These are phyloP conservation scores for Nematocida homosporus DNA, from an alignment of 371 early-diverging fungal genomes.

Conservation along the genomic window DNA sequence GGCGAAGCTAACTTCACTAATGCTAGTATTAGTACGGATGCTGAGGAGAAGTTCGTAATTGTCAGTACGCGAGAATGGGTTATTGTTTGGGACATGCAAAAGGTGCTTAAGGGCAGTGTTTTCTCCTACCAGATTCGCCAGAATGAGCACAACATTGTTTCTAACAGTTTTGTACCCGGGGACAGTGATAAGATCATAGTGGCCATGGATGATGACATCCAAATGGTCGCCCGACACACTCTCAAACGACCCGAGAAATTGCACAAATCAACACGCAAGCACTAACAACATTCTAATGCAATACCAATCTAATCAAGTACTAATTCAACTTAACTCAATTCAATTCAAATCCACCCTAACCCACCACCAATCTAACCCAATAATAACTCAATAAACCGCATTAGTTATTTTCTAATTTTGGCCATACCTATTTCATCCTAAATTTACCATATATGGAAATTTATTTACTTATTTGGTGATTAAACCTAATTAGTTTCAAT, in stretches of 20 bases:
- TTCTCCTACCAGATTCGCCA: slow-evolving; percentile 78
- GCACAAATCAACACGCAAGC: not conserved
- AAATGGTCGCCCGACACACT: slow-evolving; percentile 44
- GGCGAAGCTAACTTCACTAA: slow-evolving; percentile 75
- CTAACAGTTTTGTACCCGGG: slow-evolving; percentile 79
- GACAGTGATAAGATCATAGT: slow-evolving; percentile 74
- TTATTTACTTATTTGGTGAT: too few relatives aligned
- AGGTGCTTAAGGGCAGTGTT: slow-evolving; percentile 73
- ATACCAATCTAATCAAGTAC: slow-evolving; percentile 13
- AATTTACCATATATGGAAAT: too few relatives aligned
- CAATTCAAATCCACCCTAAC: not conserved
- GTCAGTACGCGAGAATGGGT: slow-evolving; percentile 80
- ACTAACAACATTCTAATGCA: not conserved
- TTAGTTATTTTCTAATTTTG: too few relatives aligned
- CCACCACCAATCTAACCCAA: too few relatives aligned
- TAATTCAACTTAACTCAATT: not conserved
- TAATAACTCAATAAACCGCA: too few relatives aligned
- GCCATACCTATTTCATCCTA: too few relatives aligned
- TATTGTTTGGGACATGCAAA: slow-evolving; percentile 82
- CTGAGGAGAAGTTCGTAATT: slow-evolving; percentile 74
- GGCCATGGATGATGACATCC: slow-evolving; percentile 69
- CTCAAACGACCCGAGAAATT: slow-evolving; percentile 56
- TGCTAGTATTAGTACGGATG: slow-evolving; percentile 80
- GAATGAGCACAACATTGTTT: slow-evolving; percentile 75
- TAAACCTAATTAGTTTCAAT: too few relatives aligned